Base-by-base conservation (phyloP, 805 yeast species). In the Kluyveromyces wickerhamii region DNA sequence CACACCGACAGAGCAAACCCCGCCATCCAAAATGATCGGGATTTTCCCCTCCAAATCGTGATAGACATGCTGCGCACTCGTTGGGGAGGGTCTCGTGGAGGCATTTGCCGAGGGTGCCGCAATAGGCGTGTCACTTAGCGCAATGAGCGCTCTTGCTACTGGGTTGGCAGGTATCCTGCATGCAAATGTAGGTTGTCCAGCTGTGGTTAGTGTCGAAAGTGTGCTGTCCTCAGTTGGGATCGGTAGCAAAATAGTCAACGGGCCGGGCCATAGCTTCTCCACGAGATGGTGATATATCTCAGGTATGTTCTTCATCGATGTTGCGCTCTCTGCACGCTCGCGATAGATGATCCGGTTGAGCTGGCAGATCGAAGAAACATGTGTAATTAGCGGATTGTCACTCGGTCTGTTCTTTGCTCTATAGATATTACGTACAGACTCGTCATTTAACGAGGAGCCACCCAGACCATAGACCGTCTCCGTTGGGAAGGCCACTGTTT, bases 61-160 rank as follows among this genome's bases (percentile, higher is more conserved):
- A 45, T 62, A 72, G 0, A 92, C 98, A 54, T 92, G 98, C 7
- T 69, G 59, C 1, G 98, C 97, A 21, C 69, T 51, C 0, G 98
- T 92, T 1, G 97, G 96, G 13, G 95, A 82, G 1, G 98, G 98
- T 33, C 86, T 65, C 0, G 98, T 92, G 2, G 96, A 86, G 1
- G 96, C 89, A 58, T 92, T 92, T 2, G 98, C 98, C 1, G 95
- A 85, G 0, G 98, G 98, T 0, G 98, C 98, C 1, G 98, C 98
- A 23, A 92, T 60, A 1, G 98, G 97, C 2, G 82, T 72, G 44
- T 87, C 92, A 35, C 94, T 74, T 9, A 83, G 49, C 2, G 85
- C 82, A 35, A 92, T 87, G 29, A 92, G 63, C 0, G 97, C 95
- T 41, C 98, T 65, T 0, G 97, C 97, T 1, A 92, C 72, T 1